Evolutionary conservation across 2,329 filamentous ascomycete genomes (phyloP), one percentile per base, ranked within the genome.

Genomic region (Tympanopsis confertula): DNA sequence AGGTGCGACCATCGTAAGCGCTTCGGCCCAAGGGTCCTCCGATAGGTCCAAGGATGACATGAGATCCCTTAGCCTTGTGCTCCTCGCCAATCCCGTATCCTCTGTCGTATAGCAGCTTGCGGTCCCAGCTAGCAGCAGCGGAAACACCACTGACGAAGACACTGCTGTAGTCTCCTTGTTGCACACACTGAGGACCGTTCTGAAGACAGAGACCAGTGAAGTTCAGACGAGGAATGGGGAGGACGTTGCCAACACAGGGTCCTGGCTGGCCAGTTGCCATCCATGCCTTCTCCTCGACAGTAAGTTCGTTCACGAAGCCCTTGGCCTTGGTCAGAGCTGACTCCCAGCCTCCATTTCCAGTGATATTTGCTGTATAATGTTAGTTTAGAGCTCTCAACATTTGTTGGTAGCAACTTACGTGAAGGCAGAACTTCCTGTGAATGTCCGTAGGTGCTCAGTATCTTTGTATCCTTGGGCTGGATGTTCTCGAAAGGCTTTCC

Each of bases 201-300:
- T 45, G 41, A n/a, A 42, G 41, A 28, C 42, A 44, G 13, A 42
- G 36, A 5, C 41, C 44, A 3, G 18, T 39, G 17, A 42, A 44
- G 20, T 41, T 40, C 4, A 45, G 36, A 1, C 44, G 39, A 3
- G 35, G 38, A 14, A 45, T 41, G 20, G 44, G 44, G 4, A 38
- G 37, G 35, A 45, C 42, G 33, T 45, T 45, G 17, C 54, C 22
- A 7, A 26, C 22, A 26, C 22, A 57, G 5, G 54, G 54, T 5
- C 54, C 54, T 7, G 54, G 49, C 19, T 49, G 43, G 2, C 56
- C 56, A 10, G 56, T 59, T 13, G 55, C 53, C 51, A 56, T 54
- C 30, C 15, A 18, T 10, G 15, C 20, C 22, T 40, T 41, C 19
- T 41, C 40, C 10, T 40, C 38, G 5, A 41, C n/a, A 12, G 38